Evolutionary conservation across 2,329 filamentous ascomycete genomes (phyloP).

Genomic region (Cladophialophora immunda): DNA sequence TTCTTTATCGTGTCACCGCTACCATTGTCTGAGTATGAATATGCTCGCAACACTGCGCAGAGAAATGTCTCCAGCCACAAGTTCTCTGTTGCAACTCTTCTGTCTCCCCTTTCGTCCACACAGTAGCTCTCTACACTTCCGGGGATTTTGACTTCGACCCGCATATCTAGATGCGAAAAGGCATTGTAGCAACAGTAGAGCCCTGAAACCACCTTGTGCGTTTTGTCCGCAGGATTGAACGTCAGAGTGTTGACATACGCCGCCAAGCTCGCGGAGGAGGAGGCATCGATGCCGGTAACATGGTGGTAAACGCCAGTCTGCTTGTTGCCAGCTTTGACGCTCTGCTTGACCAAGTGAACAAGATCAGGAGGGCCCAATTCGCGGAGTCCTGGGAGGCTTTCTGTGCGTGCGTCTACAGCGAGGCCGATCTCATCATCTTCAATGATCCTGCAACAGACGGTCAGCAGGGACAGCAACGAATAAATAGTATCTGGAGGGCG

Average conservation of each 20-base stretch:
- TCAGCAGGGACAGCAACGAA: conserved; percentile 24
- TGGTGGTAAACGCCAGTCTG: conserved; percentile 96
- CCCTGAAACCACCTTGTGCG: conserved; percentile 90
- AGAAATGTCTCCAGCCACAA: conserved; percentile 98
- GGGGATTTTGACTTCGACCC: conserved; percentile 95
- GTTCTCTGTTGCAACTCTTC: conserved; percentile 89
- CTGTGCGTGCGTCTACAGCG: conserved; percentile 90
- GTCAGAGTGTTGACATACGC: conserved; percentile 99
- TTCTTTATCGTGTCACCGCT: conserved; percentile 94
- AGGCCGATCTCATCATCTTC: conserved; percentile 87
- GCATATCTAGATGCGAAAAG: conserved; percentile 97
- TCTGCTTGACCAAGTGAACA: conserved; percentile 88
- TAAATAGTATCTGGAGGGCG: conserved; percentile 3
- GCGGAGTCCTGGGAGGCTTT: conserved; percentile 82
- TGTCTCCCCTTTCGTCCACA: conserved; percentile 95
- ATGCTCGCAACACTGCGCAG: conserved; percentile 91
- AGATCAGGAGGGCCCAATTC: conserved; percentile 96
- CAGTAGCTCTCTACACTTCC: conserved; percentile 97
- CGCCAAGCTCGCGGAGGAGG: conserved; percentile 93
- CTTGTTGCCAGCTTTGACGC: conserved; percentile 52
- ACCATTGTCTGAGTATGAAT: conserved; percentile 95
- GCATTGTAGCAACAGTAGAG: conserved; percentile 99
- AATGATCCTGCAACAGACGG: conserved; percentile 71
- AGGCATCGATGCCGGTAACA: conserved; percentile 96
- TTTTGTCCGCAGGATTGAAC: conserved; percentile 83